phyloP scores from a whole-genome alignment of 306 rosid genomes.

The Datisca glomerata region DNA sequence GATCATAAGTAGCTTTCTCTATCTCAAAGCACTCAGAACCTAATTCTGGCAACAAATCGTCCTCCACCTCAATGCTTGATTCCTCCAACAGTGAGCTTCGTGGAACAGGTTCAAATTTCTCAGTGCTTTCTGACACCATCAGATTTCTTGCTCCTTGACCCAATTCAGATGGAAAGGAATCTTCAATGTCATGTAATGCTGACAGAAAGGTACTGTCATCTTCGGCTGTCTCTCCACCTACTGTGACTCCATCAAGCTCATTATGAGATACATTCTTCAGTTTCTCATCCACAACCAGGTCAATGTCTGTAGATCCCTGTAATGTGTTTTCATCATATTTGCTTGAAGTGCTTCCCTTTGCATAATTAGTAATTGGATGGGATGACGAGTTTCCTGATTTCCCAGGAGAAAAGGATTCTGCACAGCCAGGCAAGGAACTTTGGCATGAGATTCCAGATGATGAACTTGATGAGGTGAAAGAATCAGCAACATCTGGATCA shows the following conservation, averaged over 20 bases:
- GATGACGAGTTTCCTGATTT: conserved; percentile 10
- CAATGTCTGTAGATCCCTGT: conserved; percentile 11
- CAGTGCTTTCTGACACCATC: conserved; percentile 7
- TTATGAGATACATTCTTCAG: conserved; percentile 23
- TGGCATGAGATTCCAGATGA: conserved; percentile 15
- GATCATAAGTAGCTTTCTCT: conserved; percentile 29
- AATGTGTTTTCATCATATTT: conserved; percentile 21
- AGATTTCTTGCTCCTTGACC: conserved; percentile 20
- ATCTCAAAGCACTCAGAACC: conserved; percentile 17
- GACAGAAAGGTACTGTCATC: conserved; percentile 42
- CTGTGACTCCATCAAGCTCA: conserved; percentile 27
- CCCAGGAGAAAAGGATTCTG: conserved; percentile 10
- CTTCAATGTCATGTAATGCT: conserved; percentile 35
- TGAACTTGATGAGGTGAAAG: conserved; percentile 17
- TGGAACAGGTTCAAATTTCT: conserved; percentile 20
- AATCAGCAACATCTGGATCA: conserved; percentile 20
- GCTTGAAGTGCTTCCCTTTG: conserved; percentile 19
- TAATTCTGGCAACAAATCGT: conserved; percentile 20
- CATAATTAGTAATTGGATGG: conserved; percentile 13
- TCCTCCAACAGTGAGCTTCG: conserved; percentile 13
- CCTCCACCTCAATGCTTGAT: conserved; percentile 21
- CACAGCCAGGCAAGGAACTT: conserved; percentile 19
- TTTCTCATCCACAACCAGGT: conserved; percentile 32
- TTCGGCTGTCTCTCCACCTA: conserved; percentile 28
- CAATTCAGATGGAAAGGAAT: conserved; percentile 21